Conservation (phyloP, 371 early-diverging fungal species). For the Rhizomucor miehei region DNA sequence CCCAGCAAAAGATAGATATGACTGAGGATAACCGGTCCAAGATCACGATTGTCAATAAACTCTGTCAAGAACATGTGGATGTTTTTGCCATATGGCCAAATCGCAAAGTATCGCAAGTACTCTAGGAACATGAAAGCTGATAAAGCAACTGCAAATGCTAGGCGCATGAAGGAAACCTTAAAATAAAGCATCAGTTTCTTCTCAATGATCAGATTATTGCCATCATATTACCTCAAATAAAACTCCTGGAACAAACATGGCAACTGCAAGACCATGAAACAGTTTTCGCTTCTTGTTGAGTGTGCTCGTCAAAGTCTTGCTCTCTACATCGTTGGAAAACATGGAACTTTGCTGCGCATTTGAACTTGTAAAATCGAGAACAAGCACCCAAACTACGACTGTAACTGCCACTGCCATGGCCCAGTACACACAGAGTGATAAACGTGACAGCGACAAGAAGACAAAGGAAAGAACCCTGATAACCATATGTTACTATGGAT, state of each 20-base stretch:
- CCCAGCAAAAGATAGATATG: conserved; percentile 89
- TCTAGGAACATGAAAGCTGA: conserved; percentile 73
- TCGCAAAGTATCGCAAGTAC: conserved; percentile 72
- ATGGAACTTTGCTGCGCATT: conserved; percentile 2
- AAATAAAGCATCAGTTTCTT: too few relatives aligned
- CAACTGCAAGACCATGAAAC: conserved; percentile 80
- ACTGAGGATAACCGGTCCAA: conserved; percentile 77
- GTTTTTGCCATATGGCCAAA: conserved; percentile 68
- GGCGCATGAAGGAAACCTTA: conserved; percentile 70
- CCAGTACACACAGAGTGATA: conserved; percentile 62
- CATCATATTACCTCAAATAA: conserved; percentile 70
- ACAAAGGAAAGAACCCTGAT: conserved; percentile 55
- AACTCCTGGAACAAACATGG: conserved; percentile 86
- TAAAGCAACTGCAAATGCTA: conserved; percentile 82
- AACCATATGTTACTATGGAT: background rate
- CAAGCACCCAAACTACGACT: conserved; percentile 54
- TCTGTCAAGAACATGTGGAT: conserved; percentile 70
- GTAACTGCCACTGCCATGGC: conserved; percentile 48
- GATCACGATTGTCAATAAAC: conserved; percentile 83
- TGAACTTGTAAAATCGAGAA: conserved; percentile 40
- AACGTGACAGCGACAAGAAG: conserved; percentile 36
- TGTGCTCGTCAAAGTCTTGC: conserved; percentile 43
- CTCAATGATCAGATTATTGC: too few relatives aligned
- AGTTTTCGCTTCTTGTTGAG: conserved; percentile 78
- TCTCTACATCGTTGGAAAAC: conserved; percentile 8